Percentiles rank a stretch among this genome's conserved stretches.
phyloP scores from a whole-genome alignment of 2,329 filamentous ascomycete genomes.

The Paramyrothecium roridum region DNA sequence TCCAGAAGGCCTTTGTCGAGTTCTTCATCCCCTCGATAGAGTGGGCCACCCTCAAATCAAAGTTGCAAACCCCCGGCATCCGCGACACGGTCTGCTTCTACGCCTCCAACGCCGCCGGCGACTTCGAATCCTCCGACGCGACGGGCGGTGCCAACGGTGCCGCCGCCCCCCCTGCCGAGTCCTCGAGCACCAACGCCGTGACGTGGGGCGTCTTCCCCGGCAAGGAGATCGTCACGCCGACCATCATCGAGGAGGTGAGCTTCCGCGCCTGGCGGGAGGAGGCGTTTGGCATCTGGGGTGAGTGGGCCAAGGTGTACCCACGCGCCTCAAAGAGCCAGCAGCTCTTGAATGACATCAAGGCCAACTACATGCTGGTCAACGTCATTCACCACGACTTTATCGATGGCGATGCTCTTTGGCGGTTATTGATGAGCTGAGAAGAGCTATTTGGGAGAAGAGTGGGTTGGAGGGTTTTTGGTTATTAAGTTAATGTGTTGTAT shows the following conservation, averaged over 20 bases:
- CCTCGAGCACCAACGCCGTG: slow-evolving; percentile 77
- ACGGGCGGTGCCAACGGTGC: slow-evolving; percentile 26
- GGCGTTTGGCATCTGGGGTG: slow-evolving; percentile 90
- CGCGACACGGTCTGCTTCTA: slow-evolving; percentile 79
- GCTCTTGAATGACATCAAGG: slow-evolving; percentile 64
- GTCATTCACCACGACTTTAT: slow-evolving; percentile 80
- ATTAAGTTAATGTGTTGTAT: no score
- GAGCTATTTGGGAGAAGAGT: neutral
- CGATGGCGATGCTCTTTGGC: slow-evolving; percentile 69
- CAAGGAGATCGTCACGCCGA: slow-evolving; percentile 94
- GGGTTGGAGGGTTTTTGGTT: neutral
- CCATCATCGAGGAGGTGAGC: slow-evolving; percentile 93
- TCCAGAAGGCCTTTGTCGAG: slow-evolving; percentile 97
- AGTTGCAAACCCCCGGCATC: slow-evolving; percentile 56
- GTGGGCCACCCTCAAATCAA: slow-evolving; percentile 64
- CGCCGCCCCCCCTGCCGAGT: slow-evolving; percentile 21
- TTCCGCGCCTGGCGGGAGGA: slow-evolving; percentile 95
- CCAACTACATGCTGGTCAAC: slow-evolving; percentile 86
- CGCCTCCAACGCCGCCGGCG: slow-evolving; percentile 74
- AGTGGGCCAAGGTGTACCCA: slow-evolving; percentile 91
- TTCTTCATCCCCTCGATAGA: slow-evolving; percentile 79
- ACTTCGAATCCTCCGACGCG: slow-evolving; percentile 70
- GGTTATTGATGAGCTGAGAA: slow-evolving; percentile 49
- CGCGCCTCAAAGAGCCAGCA: slow-evolving; percentile 67
- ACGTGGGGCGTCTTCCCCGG: slow-evolving; percentile 96